These are phyloP conservation scores for Skeletonema marinoi DNA, from an alignment of 108 stramenopile genomes.

Conservation along the genomic window DNA sequence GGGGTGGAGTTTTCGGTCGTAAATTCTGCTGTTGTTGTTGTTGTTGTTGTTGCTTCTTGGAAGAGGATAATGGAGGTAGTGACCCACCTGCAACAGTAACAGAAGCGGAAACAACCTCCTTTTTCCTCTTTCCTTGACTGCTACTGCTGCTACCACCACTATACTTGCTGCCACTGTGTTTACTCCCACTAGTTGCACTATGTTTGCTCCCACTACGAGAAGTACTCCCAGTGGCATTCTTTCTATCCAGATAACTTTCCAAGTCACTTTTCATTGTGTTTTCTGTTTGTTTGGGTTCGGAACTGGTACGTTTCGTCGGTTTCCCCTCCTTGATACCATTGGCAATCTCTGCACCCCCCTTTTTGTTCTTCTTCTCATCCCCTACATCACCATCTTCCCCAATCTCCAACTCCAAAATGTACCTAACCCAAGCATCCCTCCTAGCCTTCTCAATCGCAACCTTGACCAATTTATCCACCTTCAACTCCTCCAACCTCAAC, in stretches of 20 bases:
- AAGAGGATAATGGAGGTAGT: neutral
- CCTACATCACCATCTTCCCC: neutral
- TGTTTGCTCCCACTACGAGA: neutral
- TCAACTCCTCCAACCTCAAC: constrained; percentile 22
- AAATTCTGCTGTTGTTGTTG: neutral
- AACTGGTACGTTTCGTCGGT: neutral
- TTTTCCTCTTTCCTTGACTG: neutral
- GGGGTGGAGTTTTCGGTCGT: neutral
- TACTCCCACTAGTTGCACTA: neutral
- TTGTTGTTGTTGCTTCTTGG: neutral
- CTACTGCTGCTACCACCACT: neutral
- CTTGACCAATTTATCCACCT: constrained; percentile 2
- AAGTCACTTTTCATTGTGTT: neutral
- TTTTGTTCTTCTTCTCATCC: neutral
- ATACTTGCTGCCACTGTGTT: neutral
- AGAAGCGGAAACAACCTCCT: neutral
- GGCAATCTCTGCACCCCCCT: neutral
- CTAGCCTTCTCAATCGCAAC: constrained; percentile 14
- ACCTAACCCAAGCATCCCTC: constrained; percentile 16
- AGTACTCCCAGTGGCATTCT: neutral
- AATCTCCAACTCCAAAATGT: neutral
- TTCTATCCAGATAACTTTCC: neutral
- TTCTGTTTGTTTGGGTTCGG: neutral
- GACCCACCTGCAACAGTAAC: neutral
- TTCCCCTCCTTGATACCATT: neutral